Base-by-base conservation (phyloP, 352 stramenopile species). In the Phytophthora sansomeana region DNA sequence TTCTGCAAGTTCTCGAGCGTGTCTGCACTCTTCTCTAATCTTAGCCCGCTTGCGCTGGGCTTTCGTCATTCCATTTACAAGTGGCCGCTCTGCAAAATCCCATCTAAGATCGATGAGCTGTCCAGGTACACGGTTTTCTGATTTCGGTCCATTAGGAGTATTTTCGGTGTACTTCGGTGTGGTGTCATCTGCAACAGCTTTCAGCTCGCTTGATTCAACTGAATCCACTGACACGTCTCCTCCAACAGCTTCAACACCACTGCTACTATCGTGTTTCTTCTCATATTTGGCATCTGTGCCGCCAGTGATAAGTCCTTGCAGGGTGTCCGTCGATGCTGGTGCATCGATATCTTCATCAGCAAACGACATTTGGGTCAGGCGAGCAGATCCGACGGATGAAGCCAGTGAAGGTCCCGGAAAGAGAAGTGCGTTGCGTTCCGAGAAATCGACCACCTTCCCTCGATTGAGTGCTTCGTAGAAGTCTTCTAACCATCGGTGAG, bases 401-500 rank as follows among this genome's bases (percentile, higher is more conserved):
- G 14, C 33, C 10, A 16, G 33, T 10, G 33, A 38, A 38, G 14
- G 33, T 3, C 33, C 33, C 4, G 33, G 33, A 38, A 38, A 38
- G 4, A 6, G 3, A 14, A 10, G 6, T 16, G 33, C 8, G 10
- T 14, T 9, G 33, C 14, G 9, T 6, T 46, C 24, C 0, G 6
- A 14, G 14, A 60, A 62, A 2, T 16, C 35, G 3, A 48, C 39
- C 0, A 66, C 49, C 1, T 46, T 1, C 2, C 48, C 63, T 1
- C 1, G 5, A 5, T 71, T 21, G 0, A 66, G 52, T 7, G 36
- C 39, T 3, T 57, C n/a, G 19, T 49, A 63, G 29, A n/a, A n/a
- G n/a, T n/a, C n/a, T n/a, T n/a, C n/a, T n/a, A 71, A 66, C 55
- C 63, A 66, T 5, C 44, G 24, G 5, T 61, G 7, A 0, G 63